phyloP scores from a whole-genome alignment of 164 flowering plant genomes.

The Magnolia officinalis region DNA sequence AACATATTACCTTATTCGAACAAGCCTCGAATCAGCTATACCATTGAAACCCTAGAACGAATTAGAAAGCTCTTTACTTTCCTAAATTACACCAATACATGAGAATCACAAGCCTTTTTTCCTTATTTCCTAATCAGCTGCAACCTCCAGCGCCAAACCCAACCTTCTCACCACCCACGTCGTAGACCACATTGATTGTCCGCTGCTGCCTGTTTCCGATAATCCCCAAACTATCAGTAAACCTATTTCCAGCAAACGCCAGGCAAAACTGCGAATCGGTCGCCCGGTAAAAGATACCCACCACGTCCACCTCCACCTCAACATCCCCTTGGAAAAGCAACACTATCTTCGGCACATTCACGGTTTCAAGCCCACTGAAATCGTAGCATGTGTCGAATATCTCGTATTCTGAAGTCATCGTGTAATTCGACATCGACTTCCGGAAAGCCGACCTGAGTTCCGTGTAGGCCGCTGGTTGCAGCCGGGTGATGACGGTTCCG shows the following conservation, averaged over 20 bases:
- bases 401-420: not conserved
- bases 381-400: slow-evolving; percentile 15
- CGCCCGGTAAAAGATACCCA: slow-evolving; percentile 23
- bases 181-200: slow-evolving; percentile 6
- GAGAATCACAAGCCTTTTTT: not conserved
- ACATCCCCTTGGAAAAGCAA: slow-evolving; percentile 7
- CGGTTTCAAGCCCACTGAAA: not conserved
- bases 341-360: slow-evolving; percentile 3
- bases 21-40: too few relatives aligned
- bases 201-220: slow-evolving; percentile 17
- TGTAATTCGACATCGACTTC: slow-evolving; percentile 21
- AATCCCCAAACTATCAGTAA: not conserved
- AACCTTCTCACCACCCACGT: not conserved
- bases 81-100: too few relatives aligned
- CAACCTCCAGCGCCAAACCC: slow-evolving; percentile 14
- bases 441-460: slow-evolving; percentile 29
- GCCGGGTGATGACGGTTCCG: slow-evolving; percentile 41
- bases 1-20: too few relatives aligned
- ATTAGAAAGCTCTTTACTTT: too few relatives aligned
- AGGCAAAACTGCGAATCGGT: slow-evolving; percentile 29
- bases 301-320: slow-evolving; percentile 6
- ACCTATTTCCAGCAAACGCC: slow-evolving; percentile 22
- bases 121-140: not conserved
- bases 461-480: slow-evolving; percentile 32
- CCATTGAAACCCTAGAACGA: too few relatives aligned